Evolutionary conservation across 2,329 filamentous ascomycete genomes (phyloP), one percentile per base, ranked within the genome.

Genomic region (Dichotomopilus funicola): DNA sequence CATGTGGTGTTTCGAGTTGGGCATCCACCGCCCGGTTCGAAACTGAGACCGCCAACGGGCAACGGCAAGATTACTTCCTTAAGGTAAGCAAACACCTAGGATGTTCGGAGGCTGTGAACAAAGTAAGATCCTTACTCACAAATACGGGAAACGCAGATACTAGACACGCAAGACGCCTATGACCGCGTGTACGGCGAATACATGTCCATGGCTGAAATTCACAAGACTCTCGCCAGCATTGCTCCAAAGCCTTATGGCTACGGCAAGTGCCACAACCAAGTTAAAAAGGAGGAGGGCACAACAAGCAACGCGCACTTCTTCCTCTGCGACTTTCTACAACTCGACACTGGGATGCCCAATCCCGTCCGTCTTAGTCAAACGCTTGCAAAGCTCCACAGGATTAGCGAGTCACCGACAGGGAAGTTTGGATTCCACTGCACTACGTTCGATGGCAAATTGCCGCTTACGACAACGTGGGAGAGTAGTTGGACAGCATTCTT

Each of bases 371-470:
- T 63, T 0, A 59, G 55, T 35, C 36, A 8, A 6, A 54, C 44
- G 1, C 34, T 64, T 12, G 62, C 59, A 10, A 35, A 53, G 34
- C 10, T 57, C 0, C 55, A 57, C n/a, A 13, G 1, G 0, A 51
- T 34, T n/a, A 44, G 36, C 40, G 33, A 54, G 13, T 63, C 61
- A 0, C 61, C 62, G 0, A 73, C 63, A 27, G 70, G 71, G 4
- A 65, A 67, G 58, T 73, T 72, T 56, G 71, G 70, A 1, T 73
- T 72, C 57, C 68, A 70, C 47, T 58, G 68, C 33, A 60, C 61
- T 2, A 70, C 70, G 1, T 70, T 60, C 45, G 62, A 66, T 34
- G 55, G 44, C 5, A 50, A 50, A 10, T 12, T 51, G 1, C 68
- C 70, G 2, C 62, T 59, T 40, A 59, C 35, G 7, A 50, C 50